Evolutionary conservation across 2,329 filamentous ascomycete species (phyloP).

Genomic region (Bipolaris zeicola): DNA sequence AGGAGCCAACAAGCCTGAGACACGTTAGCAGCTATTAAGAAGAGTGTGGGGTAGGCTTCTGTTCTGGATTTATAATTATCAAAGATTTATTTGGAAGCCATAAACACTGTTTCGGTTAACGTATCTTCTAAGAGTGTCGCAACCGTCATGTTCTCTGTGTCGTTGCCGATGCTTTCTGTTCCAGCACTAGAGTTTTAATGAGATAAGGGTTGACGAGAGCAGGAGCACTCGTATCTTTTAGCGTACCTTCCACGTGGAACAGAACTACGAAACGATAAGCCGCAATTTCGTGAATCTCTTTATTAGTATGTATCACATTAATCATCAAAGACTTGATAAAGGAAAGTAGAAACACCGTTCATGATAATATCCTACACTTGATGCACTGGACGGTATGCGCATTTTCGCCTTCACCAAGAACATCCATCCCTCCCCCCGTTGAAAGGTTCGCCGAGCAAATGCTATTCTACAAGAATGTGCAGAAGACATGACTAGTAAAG

Average conservation of each 20-base stretch:
- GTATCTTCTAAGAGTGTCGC: background rate
- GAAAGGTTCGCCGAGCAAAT: constrained; percentile 27
- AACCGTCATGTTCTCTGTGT: background rate
- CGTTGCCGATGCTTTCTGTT: background rate
- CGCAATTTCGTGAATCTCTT: background rate
- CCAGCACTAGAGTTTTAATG: background rate
- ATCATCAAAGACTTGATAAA: background rate
- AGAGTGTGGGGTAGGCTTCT: background rate
- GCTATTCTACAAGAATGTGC: constrained; percentile 30
- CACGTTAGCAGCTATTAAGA: background rate
- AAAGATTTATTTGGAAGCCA: background rate
- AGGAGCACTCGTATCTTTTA: background rate
- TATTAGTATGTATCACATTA: background rate
- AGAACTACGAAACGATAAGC: background rate
- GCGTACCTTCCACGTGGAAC: background rate
- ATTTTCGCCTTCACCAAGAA: constrained; percentile 12
- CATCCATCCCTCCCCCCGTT: constrained; percentile 5
- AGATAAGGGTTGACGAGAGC: background rate
- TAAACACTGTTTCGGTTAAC: background rate
- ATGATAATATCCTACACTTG: constrained; percentile 30
- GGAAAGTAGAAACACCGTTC: constrained; percentile 16
- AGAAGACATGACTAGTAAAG: constrained; percentile 22
- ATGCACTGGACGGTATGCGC: constrained; percentile 19
- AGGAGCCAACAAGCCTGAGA: background rate
- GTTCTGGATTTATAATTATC: background rate